Evolutionary conservation across 306 rosid species (phyloP).

Genomic region (Cercis canadensis): DNA sequence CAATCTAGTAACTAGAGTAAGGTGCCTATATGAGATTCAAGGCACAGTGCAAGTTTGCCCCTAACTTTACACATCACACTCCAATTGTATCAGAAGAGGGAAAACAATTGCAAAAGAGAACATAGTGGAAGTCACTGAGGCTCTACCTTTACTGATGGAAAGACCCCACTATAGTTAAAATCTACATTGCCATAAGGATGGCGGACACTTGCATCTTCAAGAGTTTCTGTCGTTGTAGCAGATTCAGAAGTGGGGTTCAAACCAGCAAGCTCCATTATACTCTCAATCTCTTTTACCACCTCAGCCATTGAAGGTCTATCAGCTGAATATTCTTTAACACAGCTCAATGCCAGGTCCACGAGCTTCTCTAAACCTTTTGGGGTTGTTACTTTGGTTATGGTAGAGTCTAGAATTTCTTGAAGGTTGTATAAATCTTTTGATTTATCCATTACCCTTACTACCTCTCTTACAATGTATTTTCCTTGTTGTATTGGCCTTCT

Average conservation of each 20-base stretch:
- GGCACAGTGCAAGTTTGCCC: background rate
- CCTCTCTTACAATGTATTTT: constrained; percentile 71
- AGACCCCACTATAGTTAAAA: constrained; percentile 52
- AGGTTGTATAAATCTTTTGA: constrained; percentile 57
- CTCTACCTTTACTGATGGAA: constrained; percentile 48
- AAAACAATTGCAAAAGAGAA: constrained; percentile 11
- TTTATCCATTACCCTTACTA: constrained; percentile 53
- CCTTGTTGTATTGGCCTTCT: constrained; percentile 75
- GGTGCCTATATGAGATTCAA: too few species aligned
- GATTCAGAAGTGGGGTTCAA: constrained; percentile 57
- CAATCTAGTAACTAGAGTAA: too few species aligned
- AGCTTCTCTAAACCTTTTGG: constrained; percentile 60
- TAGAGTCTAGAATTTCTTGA: constrained; percentile 59
- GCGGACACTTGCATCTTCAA: constrained; percentile 36
- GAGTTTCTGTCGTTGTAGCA: constrained; percentile 52
- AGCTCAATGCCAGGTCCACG: constrained; percentile 66
- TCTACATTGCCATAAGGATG: constrained; percentile 48
- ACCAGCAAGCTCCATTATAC: constrained; percentile 57
- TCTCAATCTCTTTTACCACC: constrained; percentile 80
- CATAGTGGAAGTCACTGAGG: constrained; percentile 41
- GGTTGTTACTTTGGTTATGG: constrained; percentile 42
- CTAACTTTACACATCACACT: constrained; percentile 35
- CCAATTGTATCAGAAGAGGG: constrained; percentile 16
- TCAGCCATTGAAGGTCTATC: constrained; percentile 76
- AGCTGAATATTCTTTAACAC: constrained; percentile 60